Evolutionary conservation across 2,329 filamentous ascomycete genomes (phyloP), one percentile per base, ranked within the genome.

Genomic region (Monosporascus sp.): DNA sequence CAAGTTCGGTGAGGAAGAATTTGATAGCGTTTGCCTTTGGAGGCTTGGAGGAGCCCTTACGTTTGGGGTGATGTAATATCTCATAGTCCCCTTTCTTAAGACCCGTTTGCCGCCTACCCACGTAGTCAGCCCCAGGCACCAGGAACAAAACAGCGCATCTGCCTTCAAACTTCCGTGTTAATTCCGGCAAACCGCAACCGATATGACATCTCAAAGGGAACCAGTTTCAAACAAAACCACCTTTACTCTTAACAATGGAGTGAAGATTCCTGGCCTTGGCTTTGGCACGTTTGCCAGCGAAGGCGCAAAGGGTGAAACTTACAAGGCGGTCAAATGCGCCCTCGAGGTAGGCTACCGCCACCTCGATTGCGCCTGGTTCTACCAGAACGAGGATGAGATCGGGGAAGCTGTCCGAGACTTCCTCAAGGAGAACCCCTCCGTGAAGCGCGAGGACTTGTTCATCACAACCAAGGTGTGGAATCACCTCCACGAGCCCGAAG

Each of bases 381-480:
- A 90, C 69, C 78, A 80, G 63, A 90, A 90, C 67, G 87, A 85
- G 65, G 70, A 69, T 9, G 82, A 85, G 65, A 80, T 85, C 37
- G 82, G 82, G 50, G 69, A 76, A 24, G 82, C 78, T 20, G 77
- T 85, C 61, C 75, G 75, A 51, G 78, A 74, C 61, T 73, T 72
- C 61, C 63, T 70, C 26, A 63, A 60, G 58, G 63, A 67, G 52
- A 70, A 67, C 65, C 59, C 67, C 8, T 77, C 76, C 1, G 74
- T 82, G 7, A 74, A 77, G 51, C 74, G 79, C 26, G 70, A 74
- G 49, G 74, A 82, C 56, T 74, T 82, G 62, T 82, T 78, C 74
- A 66, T 82, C 54, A 87, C 84, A 54, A 86, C 84, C 57, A 89
- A 88, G 73, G 77, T 88, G 41, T 85, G 86, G 75, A 86, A 87